Conservation (phyloP, 2,329 filamentous ascomycete genomes). For the Aspergillus luchuensis region DNA sequence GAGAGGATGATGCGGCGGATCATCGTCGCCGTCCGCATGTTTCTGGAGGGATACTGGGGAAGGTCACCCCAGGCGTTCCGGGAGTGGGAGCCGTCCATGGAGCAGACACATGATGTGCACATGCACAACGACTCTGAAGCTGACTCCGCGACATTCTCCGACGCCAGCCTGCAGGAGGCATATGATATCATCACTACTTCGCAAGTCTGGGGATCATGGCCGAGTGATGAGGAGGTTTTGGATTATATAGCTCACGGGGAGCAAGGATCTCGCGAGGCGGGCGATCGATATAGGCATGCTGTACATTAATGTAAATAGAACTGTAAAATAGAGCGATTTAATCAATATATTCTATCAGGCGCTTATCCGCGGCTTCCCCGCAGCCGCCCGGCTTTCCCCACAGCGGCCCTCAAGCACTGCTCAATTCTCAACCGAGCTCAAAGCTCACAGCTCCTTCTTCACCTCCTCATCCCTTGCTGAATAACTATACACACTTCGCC, state of each 20-base stretch:
- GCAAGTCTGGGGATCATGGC: constrained; percentile 43
- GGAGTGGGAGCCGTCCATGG: background rate
- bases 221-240: constrained; percentile 43
- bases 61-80: background rate
- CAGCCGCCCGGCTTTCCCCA: constrained; percentile 23
- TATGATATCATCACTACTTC: constrained; percentile 40
- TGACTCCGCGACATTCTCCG: constrained; percentile 25
- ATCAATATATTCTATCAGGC: background rate
- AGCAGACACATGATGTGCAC: background rate
- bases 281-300: background rate
- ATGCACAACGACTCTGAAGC: background rate
- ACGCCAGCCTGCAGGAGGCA: constrained; percentile 37
- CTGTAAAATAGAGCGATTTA: constrained; percentile 16
- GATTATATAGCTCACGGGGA: constrained; percentile 32
- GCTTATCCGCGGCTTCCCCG: constrained; percentile 23
- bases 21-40: constrained; percentile 43
- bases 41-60: constrained; percentile 41
- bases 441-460: background rate
- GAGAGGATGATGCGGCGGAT: constrained; percentile 41
- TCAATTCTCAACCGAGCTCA: background rate
- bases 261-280: background rate
- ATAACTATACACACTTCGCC: background rate
- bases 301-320: constrained; percentile 2
- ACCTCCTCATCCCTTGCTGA: constrained; percentile 1
- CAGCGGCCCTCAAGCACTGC: constrained; percentile 13